Conservation (phyloP, 1,139 yeast genomes). For the Yamadazyma sp. region DNA sequence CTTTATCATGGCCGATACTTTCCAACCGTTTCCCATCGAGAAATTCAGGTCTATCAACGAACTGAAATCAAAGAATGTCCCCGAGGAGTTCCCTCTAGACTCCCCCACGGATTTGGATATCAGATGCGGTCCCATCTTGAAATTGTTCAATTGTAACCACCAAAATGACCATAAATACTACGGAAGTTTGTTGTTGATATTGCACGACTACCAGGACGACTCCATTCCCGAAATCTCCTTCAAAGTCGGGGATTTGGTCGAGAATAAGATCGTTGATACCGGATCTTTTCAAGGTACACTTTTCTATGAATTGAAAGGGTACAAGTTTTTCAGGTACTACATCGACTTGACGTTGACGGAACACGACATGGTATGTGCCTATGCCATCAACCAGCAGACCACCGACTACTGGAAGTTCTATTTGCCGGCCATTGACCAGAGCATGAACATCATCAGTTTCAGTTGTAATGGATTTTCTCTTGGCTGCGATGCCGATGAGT, state of each 20-base stretch:
- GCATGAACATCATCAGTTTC: constrained; percentile 78
- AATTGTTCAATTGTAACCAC: constrained; percentile 62
- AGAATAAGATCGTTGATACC: constrained; percentile 10
- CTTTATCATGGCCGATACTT: constrained; percentile 2
- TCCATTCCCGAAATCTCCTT: constrained; percentile 38
- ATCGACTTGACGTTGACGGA: constrained; percentile 47
- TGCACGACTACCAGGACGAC: constrained; percentile 38
- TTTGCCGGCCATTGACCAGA: constrained; percentile 55
- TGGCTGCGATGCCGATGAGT: constrained; percentile 63
- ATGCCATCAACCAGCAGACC: constrained; percentile 49
- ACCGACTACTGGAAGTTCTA: constrained; percentile 49
- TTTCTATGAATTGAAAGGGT: constrained; percentile 48
- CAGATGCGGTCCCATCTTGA: constrained; percentile 75
- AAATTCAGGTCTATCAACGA: constrained; percentile 29
- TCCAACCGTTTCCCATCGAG: constrained; percentile 29
- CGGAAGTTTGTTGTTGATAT: constrained; percentile 64
- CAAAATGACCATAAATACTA: constrained; percentile 51
- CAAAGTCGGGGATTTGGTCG: constrained; percentile 36
- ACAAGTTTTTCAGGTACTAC: constrained; percentile 62
- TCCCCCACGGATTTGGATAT: constrained; percentile 42
- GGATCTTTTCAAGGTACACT: constrained; percentile 49
- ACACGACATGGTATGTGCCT: constrained; percentile 61
- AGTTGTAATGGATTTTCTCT: constrained; percentile 95
- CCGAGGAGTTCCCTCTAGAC: constrained; percentile 26
- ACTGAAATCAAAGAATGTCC: constrained; percentile 23